Base-by-base conservation (phyloP, 352 stramenopile genomes). In the Pythium rhizo-oryzae region DNA sequence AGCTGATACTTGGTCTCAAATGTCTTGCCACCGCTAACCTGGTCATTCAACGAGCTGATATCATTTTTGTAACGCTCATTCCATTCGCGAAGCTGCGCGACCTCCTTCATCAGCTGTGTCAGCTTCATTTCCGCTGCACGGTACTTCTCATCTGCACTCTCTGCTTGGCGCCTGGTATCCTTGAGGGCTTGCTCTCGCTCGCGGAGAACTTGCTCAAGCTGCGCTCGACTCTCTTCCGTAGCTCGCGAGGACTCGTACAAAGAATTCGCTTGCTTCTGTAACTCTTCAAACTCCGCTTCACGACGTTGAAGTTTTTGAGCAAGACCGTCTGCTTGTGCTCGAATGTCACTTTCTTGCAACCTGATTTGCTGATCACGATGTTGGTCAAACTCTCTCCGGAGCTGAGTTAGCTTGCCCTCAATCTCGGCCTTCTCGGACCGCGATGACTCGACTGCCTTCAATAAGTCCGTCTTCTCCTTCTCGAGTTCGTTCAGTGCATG, bases 41-140 rank as follows among this genome's bases (percentile, higher is more conserved):
- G 55, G 16, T 35, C 9, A 4, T 30, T 70, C 11, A 71, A 28
- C 16, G 41, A 9, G 5, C 28, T 47, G 12, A 66, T 39, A 2
- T 71, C 58, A 9, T 58, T 58, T 23, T 71, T 66, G 30, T 71
- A 71, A 21, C 51, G 57, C 25, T 58, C 65, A 56, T 65, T 71
- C 65, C 57, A 66, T 16, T 50, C 59, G 0, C 52, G 65, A 15
- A 71, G 33, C 24, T 67, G 57, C n/a, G 43, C n/a, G 1, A 61
- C 28, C 52, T 71, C 65, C 18, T 46, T 21, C 24, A n/a, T 24
- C 46, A 71, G 35, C 16, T 56, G 47, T 1, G 52, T 19, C 28
- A 46, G 30, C 33, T 69, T 68, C n/a, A 33, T 46, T 12, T 65
- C 62, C 8, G 54, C 43, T 18, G 64, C 47, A 8, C 35, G 39